Evolutionary conservation across 164 flowering plant genomes (phyloP), one percentile per base, ranked within the genome.

Genomic region (Vitis rotundifolia): DNA sequence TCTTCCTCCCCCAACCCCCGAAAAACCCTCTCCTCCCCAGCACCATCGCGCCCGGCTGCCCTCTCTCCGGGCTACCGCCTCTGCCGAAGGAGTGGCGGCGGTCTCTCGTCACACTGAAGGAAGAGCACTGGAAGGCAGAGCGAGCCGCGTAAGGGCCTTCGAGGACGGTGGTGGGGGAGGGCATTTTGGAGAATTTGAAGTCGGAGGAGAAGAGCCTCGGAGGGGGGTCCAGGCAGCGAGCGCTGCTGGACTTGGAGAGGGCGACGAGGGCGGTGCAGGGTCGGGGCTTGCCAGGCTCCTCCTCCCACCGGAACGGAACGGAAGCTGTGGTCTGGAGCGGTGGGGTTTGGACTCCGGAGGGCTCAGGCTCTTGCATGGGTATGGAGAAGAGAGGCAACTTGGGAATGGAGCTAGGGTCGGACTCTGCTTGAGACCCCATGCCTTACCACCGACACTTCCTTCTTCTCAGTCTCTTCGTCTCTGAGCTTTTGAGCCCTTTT

Each of bases 291-390:
- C 91, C 91, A 5, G 91, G 91, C 69, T 82, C 70, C 67, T 87
- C 85, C 57, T 87, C 91, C 91, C 91, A 87, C 22, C 76, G 69
- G 79, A 87, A 84, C 47, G 89, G 89, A 47, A 85, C 79, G 14
- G 87, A 69, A 12, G 83, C 86, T 47, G 68, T 62, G 47, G 77
- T 68, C 49, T 77, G 76, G 11, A 81, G 75, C 13, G 88, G 88
- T n/a, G 90, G 83, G 13, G 87, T 77, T 28, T 52, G 29, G 63
- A 57, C 70, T 6, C 85, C 82, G 7, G 84, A 60, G 12, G 68
- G 77, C 61, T 78, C 80, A 0, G 83, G 81, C 9, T 84, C 78
- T 52, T 61, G 59, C 68, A 67, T 58, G 1, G 55, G 37, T 52
- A 48, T 28, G 37, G 77, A 52, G 13, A 83, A 71, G 14, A 78